phyloP scores from a whole-genome alignment of 2,329 filamentous ascomycete species.

The Fusarium nematophilum region DNA sequence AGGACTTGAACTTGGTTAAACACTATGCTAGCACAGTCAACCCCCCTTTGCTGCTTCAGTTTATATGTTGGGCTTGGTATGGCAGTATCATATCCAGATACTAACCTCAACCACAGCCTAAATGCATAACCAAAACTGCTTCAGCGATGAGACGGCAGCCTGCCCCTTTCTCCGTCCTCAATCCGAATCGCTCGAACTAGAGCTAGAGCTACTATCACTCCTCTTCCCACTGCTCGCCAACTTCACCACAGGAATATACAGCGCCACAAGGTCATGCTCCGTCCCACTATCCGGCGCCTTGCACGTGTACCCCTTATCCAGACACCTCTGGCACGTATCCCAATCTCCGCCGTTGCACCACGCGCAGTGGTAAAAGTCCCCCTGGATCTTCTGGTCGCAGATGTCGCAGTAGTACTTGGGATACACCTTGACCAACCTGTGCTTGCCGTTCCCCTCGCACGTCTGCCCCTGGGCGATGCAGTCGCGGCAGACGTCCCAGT shows the following conservation, averaged over 20 bases:
- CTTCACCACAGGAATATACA: slow-evolving; percentile 13
- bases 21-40: no score
- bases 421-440: slow-evolving; percentile 30
- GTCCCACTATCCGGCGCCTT: background rate
- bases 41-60: no score
- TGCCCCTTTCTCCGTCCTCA: no score
- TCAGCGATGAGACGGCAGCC: no score
- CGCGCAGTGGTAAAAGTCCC: slow-evolving; percentile 24
- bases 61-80: no score
- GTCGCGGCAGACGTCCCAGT: slow-evolving; percentile 28
- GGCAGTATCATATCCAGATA: no score
- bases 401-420: slow-evolving; percentile 24
- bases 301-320: slow-evolving; percentile 25
- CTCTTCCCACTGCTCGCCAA: background rate
- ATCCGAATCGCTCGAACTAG: no score
- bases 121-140: no score
- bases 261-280: slow-evolving; percentile 2
- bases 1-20: no score
- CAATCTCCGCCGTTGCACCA: slow-evolving; percentile 22
- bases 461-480: slow-evolving; percentile 22
- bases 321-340: slow-evolving; percentile 24
- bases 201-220: no score
- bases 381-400: slow-evolving; percentile 20
- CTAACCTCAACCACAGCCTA: no score
- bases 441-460: slow-evolving; percentile 23